These are phyloP conservation scores for Fusarium nanum DNA, from an alignment of 2,329 filamentous ascomycete species.

Conservation along the genomic window DNA sequence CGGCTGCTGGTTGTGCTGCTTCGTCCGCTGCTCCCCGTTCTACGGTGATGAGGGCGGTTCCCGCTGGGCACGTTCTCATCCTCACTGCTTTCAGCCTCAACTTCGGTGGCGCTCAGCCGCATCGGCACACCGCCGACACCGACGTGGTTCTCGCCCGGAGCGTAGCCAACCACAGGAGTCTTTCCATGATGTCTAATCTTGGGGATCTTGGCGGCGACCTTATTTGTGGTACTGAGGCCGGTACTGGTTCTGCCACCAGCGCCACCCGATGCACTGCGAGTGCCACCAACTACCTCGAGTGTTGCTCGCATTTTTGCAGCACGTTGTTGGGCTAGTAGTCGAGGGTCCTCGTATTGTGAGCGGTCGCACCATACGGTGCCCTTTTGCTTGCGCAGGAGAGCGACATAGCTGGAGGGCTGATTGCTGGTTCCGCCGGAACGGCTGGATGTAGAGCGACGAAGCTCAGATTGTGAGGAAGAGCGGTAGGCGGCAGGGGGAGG, in stretches of 20 bases:
- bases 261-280: constrained; percentile 52
- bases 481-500: constrained; percentile 69
- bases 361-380: constrained; percentile 98
- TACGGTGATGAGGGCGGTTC: constrained; percentile 70
- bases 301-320: constrained; percentile 88
- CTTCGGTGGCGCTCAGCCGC: constrained; percentile 92
- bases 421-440: constrained; percentile 71
- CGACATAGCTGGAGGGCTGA: constrained; percentile 84
- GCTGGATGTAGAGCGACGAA: constrained; percentile 83
- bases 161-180: constrained; percentile 81
- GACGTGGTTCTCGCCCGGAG: constrained; percentile 79
- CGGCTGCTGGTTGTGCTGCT: constrained; percentile 72
- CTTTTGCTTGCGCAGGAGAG: constrained; percentile 95
- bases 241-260: constrained; percentile 67
- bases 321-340: constrained; percentile 82
- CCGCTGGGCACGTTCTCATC: constrained; percentile 69
- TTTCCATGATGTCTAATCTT: constrained; percentile 93
- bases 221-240: constrained; percentile 68
- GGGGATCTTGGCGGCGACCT: constrained; percentile 86
- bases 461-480: constrained; percentile 66
- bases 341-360: constrained; percentile 90
- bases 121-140: constrained; percentile 85
- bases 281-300: constrained; percentile 80
- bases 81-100: constrained; percentile 87
- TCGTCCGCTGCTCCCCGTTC: constrained; percentile 80